Evolutionary conservation across 495 filamentous ascomycete species (phyloP).

Genomic region (Xylaria longipes): DNA sequence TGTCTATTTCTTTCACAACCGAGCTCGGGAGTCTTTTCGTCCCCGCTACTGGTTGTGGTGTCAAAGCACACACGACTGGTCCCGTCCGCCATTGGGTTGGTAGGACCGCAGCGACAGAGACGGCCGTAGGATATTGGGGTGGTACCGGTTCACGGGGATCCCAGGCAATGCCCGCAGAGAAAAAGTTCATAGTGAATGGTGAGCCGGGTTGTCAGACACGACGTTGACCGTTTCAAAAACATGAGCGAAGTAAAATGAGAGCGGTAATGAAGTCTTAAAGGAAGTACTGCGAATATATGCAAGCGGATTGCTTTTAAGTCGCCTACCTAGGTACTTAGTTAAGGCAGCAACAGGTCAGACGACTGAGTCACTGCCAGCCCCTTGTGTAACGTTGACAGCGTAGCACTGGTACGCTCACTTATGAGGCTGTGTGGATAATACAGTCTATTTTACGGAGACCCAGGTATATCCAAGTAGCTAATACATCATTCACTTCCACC

Average conservation of each 20-base stretch:
- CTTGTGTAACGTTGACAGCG: too few relatives aligned
- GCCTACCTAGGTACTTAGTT: too few relatives aligned
- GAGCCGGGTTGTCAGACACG: neutral
- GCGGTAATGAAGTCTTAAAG: neutral
- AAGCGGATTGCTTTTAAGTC: neutral
- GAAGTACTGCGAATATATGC: neutral
- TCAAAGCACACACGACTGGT: neutral
- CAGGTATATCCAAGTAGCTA: too few relatives aligned
- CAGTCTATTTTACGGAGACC: too few relatives aligned
- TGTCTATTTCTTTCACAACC: neutral
- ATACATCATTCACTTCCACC: too few relatives aligned
- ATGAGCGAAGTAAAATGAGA: neutral
- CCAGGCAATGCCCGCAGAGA: constrained; percentile 12
- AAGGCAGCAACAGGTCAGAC: neutral
- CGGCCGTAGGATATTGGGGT: neutral
- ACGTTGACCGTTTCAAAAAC: neutral
- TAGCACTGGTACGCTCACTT: neutral
- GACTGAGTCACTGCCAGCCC: too few relatives aligned
- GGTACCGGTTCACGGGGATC: constrained; percentile 20
- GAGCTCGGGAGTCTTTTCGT: neutral
- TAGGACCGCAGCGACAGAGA: neutral
- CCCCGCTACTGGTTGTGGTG: neutral
- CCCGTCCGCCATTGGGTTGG: neutral
- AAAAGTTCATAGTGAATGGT: neutral
- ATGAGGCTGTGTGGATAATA: neutral